phyloP scores from a whole-genome alignment of 2,329 filamentous ascomycete genomes.

The Ophiostoma tasmaniense region DNA sequence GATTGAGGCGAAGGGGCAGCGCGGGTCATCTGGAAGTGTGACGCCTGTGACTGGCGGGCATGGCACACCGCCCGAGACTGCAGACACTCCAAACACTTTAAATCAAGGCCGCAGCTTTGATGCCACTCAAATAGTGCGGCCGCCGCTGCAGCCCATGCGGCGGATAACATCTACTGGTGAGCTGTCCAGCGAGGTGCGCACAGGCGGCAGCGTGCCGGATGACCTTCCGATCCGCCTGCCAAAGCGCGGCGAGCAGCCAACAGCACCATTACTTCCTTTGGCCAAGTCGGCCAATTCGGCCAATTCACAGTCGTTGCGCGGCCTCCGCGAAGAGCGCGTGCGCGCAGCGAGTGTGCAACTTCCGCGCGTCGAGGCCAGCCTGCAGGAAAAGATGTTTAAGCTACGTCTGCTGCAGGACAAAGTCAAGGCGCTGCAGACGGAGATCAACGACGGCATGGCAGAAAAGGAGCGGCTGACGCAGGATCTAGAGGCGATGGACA shows the following conservation, averaged over 20 bases:
- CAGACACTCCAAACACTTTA: neutral
- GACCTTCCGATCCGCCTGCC: slow-evolving; percentile 20
- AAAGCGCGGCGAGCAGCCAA: slow-evolving; percentile 22
- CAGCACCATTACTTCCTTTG: neutral
- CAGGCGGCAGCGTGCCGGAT: neutral
- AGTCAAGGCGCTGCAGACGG: slow-evolving; percentile 40
- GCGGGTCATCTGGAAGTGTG: slow-evolving; percentile 26
- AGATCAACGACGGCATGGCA: slow-evolving; percentile 32
- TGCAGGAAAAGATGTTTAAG: slow-evolving; percentile 40
- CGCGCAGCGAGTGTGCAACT: slow-evolving; percentile 34
- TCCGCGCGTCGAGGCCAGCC: slow-evolving; percentile 31
- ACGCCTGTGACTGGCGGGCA: slow-evolving; percentile 23
- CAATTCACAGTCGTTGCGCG: neutral
- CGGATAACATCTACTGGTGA: slow-evolving; percentile 13
- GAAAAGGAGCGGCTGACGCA: slow-evolving; percentile 28
- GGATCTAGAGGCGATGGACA: slow-evolving; percentile 30
- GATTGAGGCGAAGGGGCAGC: slow-evolving; percentile 44
- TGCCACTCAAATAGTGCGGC: neutral
- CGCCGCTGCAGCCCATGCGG: slow-evolving; percentile 3
- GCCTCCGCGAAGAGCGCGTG: slow-evolving; percentile 24
- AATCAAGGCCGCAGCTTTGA: neutral
- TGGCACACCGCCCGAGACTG: slow-evolving; percentile 25
- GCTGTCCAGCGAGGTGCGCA: neutral
- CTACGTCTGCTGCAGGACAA: slow-evolving; percentile 40
- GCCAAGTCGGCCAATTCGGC: too few relatives aligned